phyloP scores from a whole-genome alignment of 192 early-diverging fungal species.

The Linnemannia exigua region DNA sequence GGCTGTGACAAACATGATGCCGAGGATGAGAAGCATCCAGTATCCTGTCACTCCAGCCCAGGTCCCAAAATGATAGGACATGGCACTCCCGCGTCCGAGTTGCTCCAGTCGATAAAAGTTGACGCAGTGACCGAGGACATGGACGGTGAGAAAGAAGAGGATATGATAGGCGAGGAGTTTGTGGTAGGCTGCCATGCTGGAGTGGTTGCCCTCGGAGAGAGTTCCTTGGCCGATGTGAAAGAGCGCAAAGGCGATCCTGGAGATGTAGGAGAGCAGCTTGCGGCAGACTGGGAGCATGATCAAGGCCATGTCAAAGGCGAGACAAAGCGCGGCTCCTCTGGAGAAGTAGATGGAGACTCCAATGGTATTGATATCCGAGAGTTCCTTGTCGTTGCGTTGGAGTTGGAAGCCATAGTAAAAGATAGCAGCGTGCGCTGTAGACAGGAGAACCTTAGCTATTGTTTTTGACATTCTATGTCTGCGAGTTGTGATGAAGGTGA shows the following conservation, averaged over 20 bases:
- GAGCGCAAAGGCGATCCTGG: slow-evolving; percentile 24
- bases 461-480: slow-evolving; percentile 24
- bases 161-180: slow-evolving; percentile 67
- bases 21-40: slow-evolving; percentile 72
- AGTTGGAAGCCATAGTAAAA: slow-evolving; percentile 67
- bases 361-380: slow-evolving; percentile 65
- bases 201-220: slow-evolving; percentile 43
- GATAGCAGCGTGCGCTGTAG: slow-evolving; percentile 55
- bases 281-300: slow-evolving; percentile 70
- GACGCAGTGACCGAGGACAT: slow-evolving; percentile 70
- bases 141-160: slow-evolving; percentile 70
- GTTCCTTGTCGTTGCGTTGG: slow-evolving; percentile 63
- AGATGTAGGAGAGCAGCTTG: slow-evolving; percentile 49
- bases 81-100: slow-evolving; percentile 34
- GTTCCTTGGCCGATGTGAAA: slow-evolving; percentile 38
- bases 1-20: slow-evolving; percentile 74
- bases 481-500: neutral
- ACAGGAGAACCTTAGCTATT: slow-evolving; percentile 17
- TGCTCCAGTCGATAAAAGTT: slow-evolving; percentile 65
- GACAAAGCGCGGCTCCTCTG: slow-evolving; percentile 69
- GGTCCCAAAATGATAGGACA: slow-evolving; percentile 52
- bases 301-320: slow-evolving; percentile 66
- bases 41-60: slow-evolving; percentile 78
- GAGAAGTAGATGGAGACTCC: slow-evolving; percentile 66
- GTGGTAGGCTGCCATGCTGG: slow-evolving; percentile 40